Base-by-base conservation (phyloP, 2,329 filamentous ascomycete species). In the Fusarium stilboides region DNA sequence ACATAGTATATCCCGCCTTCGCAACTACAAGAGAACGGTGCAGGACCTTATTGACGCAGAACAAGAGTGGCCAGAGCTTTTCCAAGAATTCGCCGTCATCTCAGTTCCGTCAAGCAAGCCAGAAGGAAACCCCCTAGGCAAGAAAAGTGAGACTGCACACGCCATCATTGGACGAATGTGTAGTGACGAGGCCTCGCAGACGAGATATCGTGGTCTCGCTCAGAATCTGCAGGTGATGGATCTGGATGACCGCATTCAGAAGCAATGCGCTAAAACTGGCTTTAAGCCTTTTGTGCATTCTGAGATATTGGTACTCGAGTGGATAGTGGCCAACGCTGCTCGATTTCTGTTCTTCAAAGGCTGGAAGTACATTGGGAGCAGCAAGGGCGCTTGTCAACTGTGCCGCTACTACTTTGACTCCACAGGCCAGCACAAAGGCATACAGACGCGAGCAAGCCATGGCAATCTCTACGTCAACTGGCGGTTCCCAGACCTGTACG, bases 351-450 rank as follows among this genome's bases (percentile, higher is more conserved):
- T 80, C 71, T 83, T 79, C 57, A 40, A 61, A 0, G 60, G 69
- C 10, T 76, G 73, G 58, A 71, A 65, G 15, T 83, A 82, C 54
- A 80, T 83, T n/a, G 81, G 80, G 1, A 74, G 71, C 28, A 81
- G 80, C 69, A 83, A 83, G 64, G 80, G 80, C 0, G 78, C 80
- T 0, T 83, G 81, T 34, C 73, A 76, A 1, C 74, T 83, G 2
- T 83, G 81, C 26, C 40, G 70, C 5, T 77, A 78, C 47, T 83
- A 80, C 50, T 80, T 83, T n/a, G 50, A 55, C 2, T 66, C 68
- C 0, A 66, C 68, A 0, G 59, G 71, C 3, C 60, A 70, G 1
- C 68, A 71, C 37, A 15, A 51, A 0, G 39, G 33, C 2, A 72
- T 81, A 3, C 49, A 67, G 3, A 75, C 78, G 2, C 74, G 81